These are phyloP conservation scores for Exidia glandulosa DNA, from an alignment of 768 basidiomycete species.

Conservation along the genomic window DNA sequence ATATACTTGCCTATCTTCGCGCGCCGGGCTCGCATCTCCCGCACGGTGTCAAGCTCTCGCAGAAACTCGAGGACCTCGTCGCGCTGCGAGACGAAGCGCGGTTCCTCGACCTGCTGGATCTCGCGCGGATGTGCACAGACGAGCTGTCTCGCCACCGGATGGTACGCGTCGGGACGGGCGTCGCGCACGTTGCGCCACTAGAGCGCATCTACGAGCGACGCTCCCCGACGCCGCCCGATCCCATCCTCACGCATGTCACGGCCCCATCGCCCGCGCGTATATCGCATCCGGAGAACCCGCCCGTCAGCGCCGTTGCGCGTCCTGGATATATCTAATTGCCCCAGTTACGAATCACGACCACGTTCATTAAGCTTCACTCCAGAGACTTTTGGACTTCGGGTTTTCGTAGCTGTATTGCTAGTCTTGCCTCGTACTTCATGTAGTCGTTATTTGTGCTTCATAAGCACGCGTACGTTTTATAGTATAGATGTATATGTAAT, in stretches of 20 bases:
- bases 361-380: too few relatives aligned
- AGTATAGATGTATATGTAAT: too few relatives aligned
- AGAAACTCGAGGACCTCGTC: constrained; percentile 46
- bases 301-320: not conserved
- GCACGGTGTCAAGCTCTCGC: constrained; percentile 26
- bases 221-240: not conserved
- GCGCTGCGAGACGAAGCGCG: constrained; percentile 72
- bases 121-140: constrained; percentile 54
- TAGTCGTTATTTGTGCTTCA: too few relatives aligned
- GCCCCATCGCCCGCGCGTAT: not conserved
- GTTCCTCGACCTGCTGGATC: constrained; percentile 57
- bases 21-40: constrained; percentile 29
- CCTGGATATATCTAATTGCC: not conserved
- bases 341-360: too few relatives aligned
- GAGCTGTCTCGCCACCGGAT: constrained; percentile 44
- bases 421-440: too few relatives aligned
- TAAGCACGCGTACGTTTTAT: too few relatives aligned
- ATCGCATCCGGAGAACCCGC: not conserved
- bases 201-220: not conserved
- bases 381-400: too few relatives aligned
- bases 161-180: not conserved
- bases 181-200: not conserved
- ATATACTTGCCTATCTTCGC: constrained; percentile 64
- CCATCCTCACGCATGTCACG: not conserved
- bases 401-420: too few relatives aligned